These are phyloP conservation scores for Salix arbutifolia DNA, from an alignment of 345 rosid genomes.

Conservation along the genomic window DNA sequence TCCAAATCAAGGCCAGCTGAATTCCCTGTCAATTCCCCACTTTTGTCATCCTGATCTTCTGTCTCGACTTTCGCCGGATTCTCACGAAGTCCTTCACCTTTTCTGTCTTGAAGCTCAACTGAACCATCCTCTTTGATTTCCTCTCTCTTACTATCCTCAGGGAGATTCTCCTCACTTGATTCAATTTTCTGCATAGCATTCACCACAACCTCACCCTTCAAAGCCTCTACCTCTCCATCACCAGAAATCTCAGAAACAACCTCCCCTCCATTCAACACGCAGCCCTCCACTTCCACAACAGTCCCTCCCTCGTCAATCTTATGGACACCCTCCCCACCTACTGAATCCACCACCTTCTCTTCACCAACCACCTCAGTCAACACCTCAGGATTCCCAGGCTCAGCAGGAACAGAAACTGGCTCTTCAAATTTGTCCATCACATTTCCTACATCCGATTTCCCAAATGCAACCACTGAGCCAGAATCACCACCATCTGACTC, in stretches of 20 bases:
- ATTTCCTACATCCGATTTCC: neutral
- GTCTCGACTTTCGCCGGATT: too few relatives aligned
- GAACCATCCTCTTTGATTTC: conserved; percentile 17
- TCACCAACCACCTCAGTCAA: conserved; percentile 11
- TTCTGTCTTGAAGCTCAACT: too few relatives aligned
- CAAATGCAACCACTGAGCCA: neutral
- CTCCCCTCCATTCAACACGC: conserved; percentile 24
- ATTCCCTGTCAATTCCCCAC: too few relatives aligned
- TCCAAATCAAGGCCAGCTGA: neutral
- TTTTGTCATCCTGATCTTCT: too few relatives aligned
- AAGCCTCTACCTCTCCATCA: conserved; percentile 14
- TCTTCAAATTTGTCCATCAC: conserved; percentile 46
- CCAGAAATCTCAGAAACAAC: conserved; percentile 20
- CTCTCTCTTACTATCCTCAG: conserved; percentile 15
- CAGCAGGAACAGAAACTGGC: conserved; percentile 37
- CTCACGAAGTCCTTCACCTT: too few relatives aligned
- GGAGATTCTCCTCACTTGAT: conserved; percentile 6
- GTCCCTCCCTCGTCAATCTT: conserved; percentile 47
- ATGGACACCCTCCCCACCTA: conserved; percentile 29
- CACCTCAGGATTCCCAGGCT: conserved; percentile 24
- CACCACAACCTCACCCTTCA: conserved; percentile 17
- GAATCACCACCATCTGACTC: too few relatives aligned
- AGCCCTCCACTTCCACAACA: neutral
- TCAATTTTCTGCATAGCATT: conserved; percentile 10
- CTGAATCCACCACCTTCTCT: conserved; percentile 27